Conservation (phyloP, 345 rosid genomes). For the Dipteronia sinensis region DNA sequence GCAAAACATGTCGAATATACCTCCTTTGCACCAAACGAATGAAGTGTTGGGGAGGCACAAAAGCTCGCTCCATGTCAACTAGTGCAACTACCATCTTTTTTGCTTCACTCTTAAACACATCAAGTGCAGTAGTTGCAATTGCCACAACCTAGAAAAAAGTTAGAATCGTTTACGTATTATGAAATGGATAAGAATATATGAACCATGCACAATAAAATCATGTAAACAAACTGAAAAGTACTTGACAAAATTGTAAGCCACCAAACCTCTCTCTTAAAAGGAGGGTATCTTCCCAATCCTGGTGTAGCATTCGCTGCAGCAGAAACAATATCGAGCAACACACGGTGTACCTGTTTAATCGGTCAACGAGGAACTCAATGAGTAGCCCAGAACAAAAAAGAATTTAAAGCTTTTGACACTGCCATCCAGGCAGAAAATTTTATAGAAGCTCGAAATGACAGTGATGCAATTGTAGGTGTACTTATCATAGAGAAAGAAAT, state of each 20-base stretch:
- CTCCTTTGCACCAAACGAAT: conserved; percentile 80
- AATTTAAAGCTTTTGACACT: conserved; percentile 2
- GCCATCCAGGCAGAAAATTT: conserved; percentile 4
- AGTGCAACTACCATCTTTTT: conserved; percentile 79
- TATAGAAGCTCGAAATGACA: not conserved
- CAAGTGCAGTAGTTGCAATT: conserved; percentile 74
- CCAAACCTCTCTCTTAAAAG: conserved; percentile 85
- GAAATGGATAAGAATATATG: not conserved
- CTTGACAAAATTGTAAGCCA: not conserved
- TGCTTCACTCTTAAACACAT: conserved; percentile 75
- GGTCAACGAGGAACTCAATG: conserved; percentile 1
- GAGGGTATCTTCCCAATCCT: conserved; percentile 87
- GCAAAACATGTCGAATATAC: conserved; percentile 34
- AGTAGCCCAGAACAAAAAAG: conserved; percentile 5
- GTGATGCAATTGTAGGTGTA: not conserved
- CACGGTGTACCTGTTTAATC: conserved; percentile 62
- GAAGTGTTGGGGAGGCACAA: conserved; percentile 88
- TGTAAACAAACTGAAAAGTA: not conserved
- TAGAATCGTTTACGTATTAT: not conserved
- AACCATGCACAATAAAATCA: conserved; percentile 3
- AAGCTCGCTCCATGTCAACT: conserved; percentile 86
- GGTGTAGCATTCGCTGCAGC: conserved; percentile 76
- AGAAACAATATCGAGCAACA: conserved; percentile 73
- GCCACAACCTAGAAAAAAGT: conserved; percentile 56
- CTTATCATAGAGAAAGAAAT: not conserved